Base-by-base conservation (phyloP, 2,329 filamentous ascomycete species). In the Lasiodiplodia sp. region DNA sequence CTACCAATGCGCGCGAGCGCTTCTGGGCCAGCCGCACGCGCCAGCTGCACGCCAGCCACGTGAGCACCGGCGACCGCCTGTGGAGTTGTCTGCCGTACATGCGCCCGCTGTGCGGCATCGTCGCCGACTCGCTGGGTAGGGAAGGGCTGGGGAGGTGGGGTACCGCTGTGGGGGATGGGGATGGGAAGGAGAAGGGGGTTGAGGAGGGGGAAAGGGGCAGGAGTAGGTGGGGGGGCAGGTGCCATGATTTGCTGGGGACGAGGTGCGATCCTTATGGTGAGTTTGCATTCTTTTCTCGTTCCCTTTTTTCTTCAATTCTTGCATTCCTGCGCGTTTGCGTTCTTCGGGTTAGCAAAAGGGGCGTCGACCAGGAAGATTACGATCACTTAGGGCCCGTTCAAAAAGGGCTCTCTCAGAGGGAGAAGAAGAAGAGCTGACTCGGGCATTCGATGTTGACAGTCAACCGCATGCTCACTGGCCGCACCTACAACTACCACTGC, bases 11-110 rank as follows among this genome's bases (percentile, higher is more conserved):
- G 0, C 87, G 92, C 16, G 93, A 96, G 77, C 86, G 89, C 52
- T 93, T 96, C 82, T 96, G 92, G 93, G 92, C 93, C 1, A 85
- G 88, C 0, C 87, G 93, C 47, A 96, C 92, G 14, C 86, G 90
- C 69, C 92, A 96, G 77, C 85, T 96, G 21, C 91, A 96, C 73
- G 87, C 89, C 16, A 89, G 89, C 2, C 93, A 96, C 77, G 86
- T 96, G 53, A 86, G 85, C 0, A 88, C 88, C 0, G 86, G 89
- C 63, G 92, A 96, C 80, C 85, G 92, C 1, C 82, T 96, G 5
- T 96, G 93, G 93, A 92, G 88, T 5, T 89, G 86, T 71, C 81
- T 96, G 5, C 93, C 93, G 0, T 96, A 90, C 78, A 86, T 96
- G 82, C 84, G 92, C 8, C 92, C 92, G 0, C 80, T 96, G 58